Conservation (phyloP, 2,329 filamentous ascomycete genomes). For the Penicillium capsulatum region DNA sequence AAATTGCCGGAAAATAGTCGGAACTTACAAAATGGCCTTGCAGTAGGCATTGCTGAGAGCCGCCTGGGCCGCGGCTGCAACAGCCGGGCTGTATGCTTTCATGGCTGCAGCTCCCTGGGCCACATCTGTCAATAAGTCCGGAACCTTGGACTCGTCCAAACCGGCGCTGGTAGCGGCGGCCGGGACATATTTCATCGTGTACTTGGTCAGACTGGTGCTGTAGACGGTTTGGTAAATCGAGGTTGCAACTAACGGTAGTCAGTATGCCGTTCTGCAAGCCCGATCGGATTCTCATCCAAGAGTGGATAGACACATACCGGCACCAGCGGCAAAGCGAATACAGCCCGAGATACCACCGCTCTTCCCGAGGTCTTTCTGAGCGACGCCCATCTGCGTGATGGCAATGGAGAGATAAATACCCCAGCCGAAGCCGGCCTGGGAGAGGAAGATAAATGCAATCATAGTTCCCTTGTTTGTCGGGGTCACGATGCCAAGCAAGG, state of each 20-base stretch:
- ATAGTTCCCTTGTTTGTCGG: conserved; percentile 45
- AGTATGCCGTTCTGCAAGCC: not conserved
- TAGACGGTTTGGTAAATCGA: conserved; percentile 44
- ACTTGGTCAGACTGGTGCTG: conserved; percentile 34
- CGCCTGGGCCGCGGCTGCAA: conserved; percentile 18
- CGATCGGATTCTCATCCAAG: no score
- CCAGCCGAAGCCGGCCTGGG: conserved; percentile 46
- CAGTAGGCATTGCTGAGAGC: conserved; percentile 23
- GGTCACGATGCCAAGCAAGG: conserved; percentile 42
- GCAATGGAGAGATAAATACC: conserved; percentile 48
- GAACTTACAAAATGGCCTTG: conserved; percentile 25
- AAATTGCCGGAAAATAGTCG: not conserved
- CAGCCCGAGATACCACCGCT: conserved; percentile 44
- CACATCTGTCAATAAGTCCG: conserved; percentile 29
- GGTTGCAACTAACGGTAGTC: conserved; percentile 30
- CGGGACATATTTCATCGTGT: conserved; percentile 33
- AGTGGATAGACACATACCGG: conserved; percentile 16
- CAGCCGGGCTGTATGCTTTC: conserved; percentile 17
- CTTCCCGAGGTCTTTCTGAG: conserved; percentile 48
- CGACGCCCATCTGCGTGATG: conserved; percentile 49
- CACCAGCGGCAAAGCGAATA: conserved; percentile 43
- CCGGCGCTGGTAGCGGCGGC: conserved; percentile 35
- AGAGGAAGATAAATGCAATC: conserved; percentile 48
- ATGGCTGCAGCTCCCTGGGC: conserved; percentile 14
- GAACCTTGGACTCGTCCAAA: conserved; percentile 28